Evolutionary conservation across 129 eudicot genomes (phyloP).

Genomic region (Pittosporum tobira): DNA sequence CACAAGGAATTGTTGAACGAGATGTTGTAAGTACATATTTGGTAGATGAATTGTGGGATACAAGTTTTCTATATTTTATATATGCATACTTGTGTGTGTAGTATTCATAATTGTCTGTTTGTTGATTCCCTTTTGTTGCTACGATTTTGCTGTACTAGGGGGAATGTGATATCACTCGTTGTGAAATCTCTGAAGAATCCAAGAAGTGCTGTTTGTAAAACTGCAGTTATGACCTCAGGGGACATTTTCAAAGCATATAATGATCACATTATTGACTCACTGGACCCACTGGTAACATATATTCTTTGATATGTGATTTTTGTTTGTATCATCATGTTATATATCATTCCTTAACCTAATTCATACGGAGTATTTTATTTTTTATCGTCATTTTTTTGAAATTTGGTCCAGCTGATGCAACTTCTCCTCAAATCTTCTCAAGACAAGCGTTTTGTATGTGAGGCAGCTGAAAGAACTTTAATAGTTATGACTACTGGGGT

Average conservation of each 20-base stretch:
- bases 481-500: conserved; percentile 45
- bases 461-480: conserved; percentile 78
- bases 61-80: background rate
- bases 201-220: conserved; percentile 87
- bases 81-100: background rate
- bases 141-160: conserved; percentile 36
- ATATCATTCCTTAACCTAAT: conserved; percentile 1
- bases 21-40: conserved; percentile 40
- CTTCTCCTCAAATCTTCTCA: conserved; percentile 90
- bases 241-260: conserved; percentile 73
- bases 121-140: background rate
- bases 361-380: conserved; percentile 10
- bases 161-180: conserved; percentile 44
- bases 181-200: conserved; percentile 85
- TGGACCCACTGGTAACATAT: conserved; percentile 63
- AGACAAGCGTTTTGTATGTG: conserved; percentile 86
- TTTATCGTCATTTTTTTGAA: background rate
- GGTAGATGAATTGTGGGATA: background rate
- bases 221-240: conserved; percentile 65
- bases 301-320: background rate
- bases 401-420: conserved; percentile 51
- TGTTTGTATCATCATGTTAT: conserved; percentile 2
- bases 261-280: conserved; percentile 45
- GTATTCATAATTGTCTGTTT: background rate
- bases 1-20: conserved; percentile 56